These are phyloP conservation scores for Microcos paniculata DNA, from an alignment of 345 rosid species.

Conservation along the genomic window DNA sequence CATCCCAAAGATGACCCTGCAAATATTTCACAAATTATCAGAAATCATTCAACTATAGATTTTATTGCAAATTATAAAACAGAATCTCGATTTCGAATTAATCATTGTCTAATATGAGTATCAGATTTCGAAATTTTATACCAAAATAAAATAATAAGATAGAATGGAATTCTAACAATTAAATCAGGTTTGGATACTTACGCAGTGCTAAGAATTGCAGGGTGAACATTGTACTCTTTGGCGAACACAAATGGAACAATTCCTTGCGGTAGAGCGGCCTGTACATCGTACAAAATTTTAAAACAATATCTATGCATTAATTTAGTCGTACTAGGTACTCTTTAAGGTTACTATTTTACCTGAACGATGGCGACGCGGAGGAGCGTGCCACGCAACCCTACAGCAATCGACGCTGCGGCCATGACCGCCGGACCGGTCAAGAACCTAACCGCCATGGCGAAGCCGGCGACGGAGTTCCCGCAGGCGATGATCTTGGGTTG, in stretches of 20 bases:
- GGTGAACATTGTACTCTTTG: constrained; percentile 86
- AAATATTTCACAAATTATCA: constrained; percentile 21
- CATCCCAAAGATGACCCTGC: constrained; percentile 99
- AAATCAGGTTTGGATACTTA: constrained; percentile 27
- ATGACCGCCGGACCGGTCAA: constrained; percentile 91
- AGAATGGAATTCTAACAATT: background rate
- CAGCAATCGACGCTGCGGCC: constrained; percentile 81
- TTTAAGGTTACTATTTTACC: no score
- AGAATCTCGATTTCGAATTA: no score
- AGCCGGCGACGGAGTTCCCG: constrained; percentile 79
- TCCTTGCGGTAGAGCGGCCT: constrained; percentile 91
- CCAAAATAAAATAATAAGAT: background rate
- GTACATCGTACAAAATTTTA: constrained; percentile 12
- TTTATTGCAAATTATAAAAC: background rate
- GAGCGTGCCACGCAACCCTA: constrained; percentile 83
- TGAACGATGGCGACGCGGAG: constrained; percentile 90
- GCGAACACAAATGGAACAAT: constrained; percentile 93
- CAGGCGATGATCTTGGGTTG: constrained; percentile 99
- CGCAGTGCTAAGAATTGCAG: constrained; percentile 84
- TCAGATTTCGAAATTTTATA: no score
- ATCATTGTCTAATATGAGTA: no score
- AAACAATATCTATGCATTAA: background rate
- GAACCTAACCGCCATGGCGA: constrained; percentile 93
- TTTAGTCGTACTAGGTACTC: no score
- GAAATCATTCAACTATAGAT: background rate